Evolutionary conservation across 805 yeast genomes (phyloP).

Genomic region (Lachancea kluyveri): DNA sequence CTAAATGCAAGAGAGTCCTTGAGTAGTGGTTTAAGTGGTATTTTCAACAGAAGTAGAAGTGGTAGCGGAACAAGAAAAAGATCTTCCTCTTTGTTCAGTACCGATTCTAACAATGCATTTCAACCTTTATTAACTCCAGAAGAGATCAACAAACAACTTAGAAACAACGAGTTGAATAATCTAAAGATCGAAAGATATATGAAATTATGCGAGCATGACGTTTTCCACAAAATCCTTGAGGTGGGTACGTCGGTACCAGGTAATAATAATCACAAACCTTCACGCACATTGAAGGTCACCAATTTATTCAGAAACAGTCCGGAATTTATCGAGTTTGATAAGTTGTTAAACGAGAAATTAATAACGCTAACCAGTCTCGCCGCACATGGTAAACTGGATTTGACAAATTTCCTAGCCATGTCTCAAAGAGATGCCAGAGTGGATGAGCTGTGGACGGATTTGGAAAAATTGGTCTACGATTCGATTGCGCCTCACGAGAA

Average conservation of each 20-base stretch:
- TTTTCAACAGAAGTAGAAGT: slow-evolving; percentile 31
- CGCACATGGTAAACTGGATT: slow-evolving; percentile 16
- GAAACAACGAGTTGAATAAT: slow-evolving; percentile 21
- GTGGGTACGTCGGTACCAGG: slow-evolving; percentile 29
- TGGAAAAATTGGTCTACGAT: slow-evolving; percentile 16
- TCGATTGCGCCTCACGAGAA: slow-evolving; percentile 29
- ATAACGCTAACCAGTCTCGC: slow-evolving; percentile 16
- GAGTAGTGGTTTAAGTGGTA: slow-evolving; percentile 31
- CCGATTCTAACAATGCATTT: slow-evolving; percentile 18
- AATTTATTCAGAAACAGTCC: slow-evolving; percentile 29
- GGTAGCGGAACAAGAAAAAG: slow-evolving; percentile 20
- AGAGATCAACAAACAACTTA: slow-evolving; percentile 25
- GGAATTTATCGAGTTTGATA: slow-evolving; percentile 27
- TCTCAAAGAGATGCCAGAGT: slow-evolving; percentile 9
- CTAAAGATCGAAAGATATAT: slow-evolving; percentile 24
- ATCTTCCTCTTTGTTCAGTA: slow-evolving; percentile 27
- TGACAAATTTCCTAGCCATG: slow-evolving; percentile 21
- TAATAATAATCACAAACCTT: slow-evolving; percentile 4
- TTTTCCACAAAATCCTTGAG: slow-evolving; percentile 24
- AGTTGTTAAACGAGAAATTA: slow-evolving; percentile 19
- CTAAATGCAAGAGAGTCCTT: slow-evolving; percentile 25
- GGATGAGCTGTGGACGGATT: slow-evolving; percentile 12
- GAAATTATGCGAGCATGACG: slow-evolving; percentile 27
- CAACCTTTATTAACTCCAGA: slow-evolving; percentile 27
- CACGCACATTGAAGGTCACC: slow-evolving; percentile 16